Base-by-base conservation (phyloP, 768 basidiomycete species). In the Tylopilus intermedius region DNA sequence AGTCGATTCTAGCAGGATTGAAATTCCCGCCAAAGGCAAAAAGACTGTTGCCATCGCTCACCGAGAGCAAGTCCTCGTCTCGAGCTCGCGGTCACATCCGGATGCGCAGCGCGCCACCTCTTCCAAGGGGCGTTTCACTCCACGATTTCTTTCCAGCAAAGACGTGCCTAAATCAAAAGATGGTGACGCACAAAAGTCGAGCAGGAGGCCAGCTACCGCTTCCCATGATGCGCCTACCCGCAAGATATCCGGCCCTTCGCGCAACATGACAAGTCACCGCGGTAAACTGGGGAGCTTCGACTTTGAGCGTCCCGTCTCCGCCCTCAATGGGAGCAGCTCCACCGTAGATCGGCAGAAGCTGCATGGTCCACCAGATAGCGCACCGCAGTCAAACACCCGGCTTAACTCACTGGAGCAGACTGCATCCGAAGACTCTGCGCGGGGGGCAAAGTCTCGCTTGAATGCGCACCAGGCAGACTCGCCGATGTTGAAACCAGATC, bases 221-320 rank as follows among this genome's bases (percentile, higher is more conserved):
- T 49, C 58, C 11, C 48, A 53, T 9, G 54, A 57, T 41, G 47
- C 18, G 9, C 47, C 51, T 10, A 6, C 37, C 30, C 54, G 56
- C 39, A 59, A 56, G 43, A 13, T 54, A 47, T 45, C 57, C 26
- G 45, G 50, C 29, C 55, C 47, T 32, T 45, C 41, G 10, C 68
- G 68, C 53, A 68, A 67, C 40, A 68, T 71, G 48, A 61, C 58
- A 22, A 72, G 61, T 29, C 74, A 77, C 45, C 69, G 78, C 2
- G 78, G 73, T 39, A 84, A 85, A 62, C 84, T 85, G 57, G 85
- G 85, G 5, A 85, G 82, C 60, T 88, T 88, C 64, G 86, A 88
- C 62, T 88, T 88, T 58, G 87, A 88, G 67, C 74, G 85, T 33
- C 86, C 86, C 0, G 76, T 80, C 13, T 69, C 69, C n/a, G 58